phyloP scores from a whole-genome alignment of 257 asterid species.

The Solanum sparsipilum region DNA sequence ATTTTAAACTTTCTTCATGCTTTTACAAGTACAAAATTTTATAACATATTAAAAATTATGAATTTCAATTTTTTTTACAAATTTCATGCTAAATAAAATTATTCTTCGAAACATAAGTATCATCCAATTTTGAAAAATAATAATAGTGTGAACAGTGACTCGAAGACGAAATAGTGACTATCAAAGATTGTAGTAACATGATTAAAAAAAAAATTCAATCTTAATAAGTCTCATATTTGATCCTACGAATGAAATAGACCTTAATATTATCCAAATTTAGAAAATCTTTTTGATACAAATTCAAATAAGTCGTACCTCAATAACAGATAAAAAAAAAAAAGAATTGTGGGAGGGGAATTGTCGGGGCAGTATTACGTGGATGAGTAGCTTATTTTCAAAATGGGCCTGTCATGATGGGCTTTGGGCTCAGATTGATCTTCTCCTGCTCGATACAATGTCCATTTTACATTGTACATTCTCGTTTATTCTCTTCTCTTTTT shows the following conservation, averaged over 20 bases:
- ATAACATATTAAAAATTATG: neutral
- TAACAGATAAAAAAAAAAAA: too few species aligned
- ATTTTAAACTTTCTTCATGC: neutral
- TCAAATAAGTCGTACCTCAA: neutral
- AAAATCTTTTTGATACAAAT: too few species aligned
- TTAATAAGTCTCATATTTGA: neutral
- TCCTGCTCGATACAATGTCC: neutral
- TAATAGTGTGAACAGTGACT: neutral
- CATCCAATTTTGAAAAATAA: too few species aligned
- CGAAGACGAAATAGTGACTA: neutral
- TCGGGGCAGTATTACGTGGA: neutral
- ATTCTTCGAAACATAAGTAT: neutral
- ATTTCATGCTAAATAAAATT: neutral
- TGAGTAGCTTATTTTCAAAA: too few species aligned
- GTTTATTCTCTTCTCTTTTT: too few species aligned
- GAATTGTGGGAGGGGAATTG: neutral
- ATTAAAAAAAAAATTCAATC: too few species aligned
- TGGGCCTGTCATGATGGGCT: neutral
- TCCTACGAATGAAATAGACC: neutral
- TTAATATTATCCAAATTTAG: too few species aligned
- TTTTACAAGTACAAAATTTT: neutral
- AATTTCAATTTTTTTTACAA: neutral
- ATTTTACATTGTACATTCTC: too few species aligned
- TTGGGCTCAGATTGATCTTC: neutral
- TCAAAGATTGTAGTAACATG: neutral